Evolutionary conservation across 2,329 filamentous ascomycete species (phyloP), one percentile per base, ranked within the genome.

Genomic region (Immersiporthe knoxdaviesiana): DNA sequence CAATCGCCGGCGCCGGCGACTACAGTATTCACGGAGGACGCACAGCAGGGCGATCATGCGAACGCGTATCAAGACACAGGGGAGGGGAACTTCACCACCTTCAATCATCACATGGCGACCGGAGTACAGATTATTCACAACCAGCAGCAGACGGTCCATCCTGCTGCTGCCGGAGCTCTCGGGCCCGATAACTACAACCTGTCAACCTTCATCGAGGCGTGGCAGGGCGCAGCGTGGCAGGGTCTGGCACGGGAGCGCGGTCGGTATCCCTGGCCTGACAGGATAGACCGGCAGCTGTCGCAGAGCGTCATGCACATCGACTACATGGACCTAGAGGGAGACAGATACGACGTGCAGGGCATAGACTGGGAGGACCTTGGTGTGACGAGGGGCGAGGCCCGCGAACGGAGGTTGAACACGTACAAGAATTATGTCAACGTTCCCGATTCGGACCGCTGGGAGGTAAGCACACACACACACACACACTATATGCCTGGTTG

Each of bases 341-440:
- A 90, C 62, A 66, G 73, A 61, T 87, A 79, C 68, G 88, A 91
- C 73, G 76, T 89, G 32, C 88, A 91, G 74, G 86, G 88, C 64
- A 80, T 90, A 47, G 77, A 89, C 74, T 90, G 88, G 88, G 72
- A 76, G 1, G 77, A 80, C 16, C 78, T 90, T 72, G 84, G 84
- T 1, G 84, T 88, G 2, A 82, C 82, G 14, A 83, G 87, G 67
- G 73, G 73, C 32, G 77, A 81, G 32, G 88, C 87, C 3, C 81
- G 86, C 32, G 76, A 80, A 60, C 80, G 81, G 66, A 83, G 88
- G 27, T 72, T 77, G 56, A 70, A 76, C 18, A 85, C 82, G 0
- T 90, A 89, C 74, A 82, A 76, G 65, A 90, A 90, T 73, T 90
- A 89, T 71, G 83, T 83, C 39, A 90, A 88, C 74, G 76, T 81